These are phyloP conservation scores for Stereum hirsutum DNA, from an alignment of 1,284 basidiomycete genomes.

Conservation along the genomic window DNA sequence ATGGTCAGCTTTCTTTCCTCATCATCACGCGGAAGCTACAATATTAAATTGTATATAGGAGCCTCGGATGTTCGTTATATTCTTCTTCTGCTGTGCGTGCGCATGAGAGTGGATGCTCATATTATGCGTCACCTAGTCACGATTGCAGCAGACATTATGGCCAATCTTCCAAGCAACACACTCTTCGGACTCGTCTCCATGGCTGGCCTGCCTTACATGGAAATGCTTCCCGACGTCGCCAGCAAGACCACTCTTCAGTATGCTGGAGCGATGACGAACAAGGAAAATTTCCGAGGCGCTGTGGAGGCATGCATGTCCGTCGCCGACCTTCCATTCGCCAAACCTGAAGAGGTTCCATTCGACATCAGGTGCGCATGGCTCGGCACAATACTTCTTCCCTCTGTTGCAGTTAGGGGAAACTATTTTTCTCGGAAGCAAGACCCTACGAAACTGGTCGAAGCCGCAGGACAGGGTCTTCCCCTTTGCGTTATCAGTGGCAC, in stretches of 20 bases:
- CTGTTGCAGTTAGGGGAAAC: neutral
- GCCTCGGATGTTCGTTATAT: neutral
- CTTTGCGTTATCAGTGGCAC: neutral
- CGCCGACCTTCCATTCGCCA: neutral
- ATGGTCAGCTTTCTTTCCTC: constrained; percentile 10
- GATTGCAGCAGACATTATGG: neutral
- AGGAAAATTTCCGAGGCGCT: neutral
- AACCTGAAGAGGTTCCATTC: neutral
- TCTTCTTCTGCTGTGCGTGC: neutral
- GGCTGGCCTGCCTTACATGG: neutral
- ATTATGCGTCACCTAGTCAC: neutral
- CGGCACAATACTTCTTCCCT: neutral
- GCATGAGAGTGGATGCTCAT: neutral
- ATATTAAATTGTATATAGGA: neutral
- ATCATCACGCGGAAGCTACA: neutral
- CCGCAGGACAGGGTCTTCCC: neutral
- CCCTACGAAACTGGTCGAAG: neutral
- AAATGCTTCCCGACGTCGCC: too few relatives aligned
- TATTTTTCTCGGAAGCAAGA: neutral
- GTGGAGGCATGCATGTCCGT: neutral
- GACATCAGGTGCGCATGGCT: neutral
- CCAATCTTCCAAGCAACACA: neutral
- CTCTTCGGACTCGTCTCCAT: neutral
- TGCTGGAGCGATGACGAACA: too few relatives aligned
- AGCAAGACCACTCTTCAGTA: neutral